Evolutionary conservation across 1,284 basidiomycete species (phyloP).

Genomic region (Caloboletus inedulis): DNA sequence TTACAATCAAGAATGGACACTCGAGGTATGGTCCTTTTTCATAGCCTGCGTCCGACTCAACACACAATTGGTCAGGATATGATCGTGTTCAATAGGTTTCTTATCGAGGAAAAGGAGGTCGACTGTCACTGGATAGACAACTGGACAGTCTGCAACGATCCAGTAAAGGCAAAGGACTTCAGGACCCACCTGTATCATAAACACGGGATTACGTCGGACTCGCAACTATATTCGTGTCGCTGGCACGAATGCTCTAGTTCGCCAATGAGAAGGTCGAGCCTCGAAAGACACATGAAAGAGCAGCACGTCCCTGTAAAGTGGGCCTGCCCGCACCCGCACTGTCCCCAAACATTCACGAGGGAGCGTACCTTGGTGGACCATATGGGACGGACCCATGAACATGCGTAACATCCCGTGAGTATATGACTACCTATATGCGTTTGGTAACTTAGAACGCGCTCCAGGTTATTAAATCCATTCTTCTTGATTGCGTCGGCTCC

Average conservation of each 20-base stretch:
- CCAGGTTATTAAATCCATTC: conserved; percentile 1
- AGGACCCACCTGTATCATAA: conserved; percentile 1
- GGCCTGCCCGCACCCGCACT: conserved; percentile 2
- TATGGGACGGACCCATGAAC: neutral
- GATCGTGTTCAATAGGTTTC: conserved; percentile 1
- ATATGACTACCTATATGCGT: neutral
- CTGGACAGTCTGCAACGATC: neutral
- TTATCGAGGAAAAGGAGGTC: conserved; percentile 6
- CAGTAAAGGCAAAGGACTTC: neutral
- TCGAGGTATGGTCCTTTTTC: neutral
- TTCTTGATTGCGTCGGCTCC: neutral
- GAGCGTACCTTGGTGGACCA: neutral
- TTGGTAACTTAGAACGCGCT: neutral
- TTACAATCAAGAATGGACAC: neutral
- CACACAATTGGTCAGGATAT: neutral
- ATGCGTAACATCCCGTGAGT: conserved; percentile 7
- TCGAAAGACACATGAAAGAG: conserved; percentile 15
- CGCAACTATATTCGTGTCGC: conserved; percentile 4
- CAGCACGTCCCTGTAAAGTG: conserved; percentile 11
- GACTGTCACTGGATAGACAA: conserved; percentile 9
- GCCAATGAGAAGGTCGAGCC: conserved; percentile 9
- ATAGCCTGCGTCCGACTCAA: neutral
- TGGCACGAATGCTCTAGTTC: conserved; percentile 5
- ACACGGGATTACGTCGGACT: conserved; percentile 9
- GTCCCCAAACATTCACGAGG: conserved; percentile 6